Evolutionary conservation across 2,329 filamentous ascomycete genomes (phyloP).

Genomic region (Pseudopyricularia javanii): DNA sequence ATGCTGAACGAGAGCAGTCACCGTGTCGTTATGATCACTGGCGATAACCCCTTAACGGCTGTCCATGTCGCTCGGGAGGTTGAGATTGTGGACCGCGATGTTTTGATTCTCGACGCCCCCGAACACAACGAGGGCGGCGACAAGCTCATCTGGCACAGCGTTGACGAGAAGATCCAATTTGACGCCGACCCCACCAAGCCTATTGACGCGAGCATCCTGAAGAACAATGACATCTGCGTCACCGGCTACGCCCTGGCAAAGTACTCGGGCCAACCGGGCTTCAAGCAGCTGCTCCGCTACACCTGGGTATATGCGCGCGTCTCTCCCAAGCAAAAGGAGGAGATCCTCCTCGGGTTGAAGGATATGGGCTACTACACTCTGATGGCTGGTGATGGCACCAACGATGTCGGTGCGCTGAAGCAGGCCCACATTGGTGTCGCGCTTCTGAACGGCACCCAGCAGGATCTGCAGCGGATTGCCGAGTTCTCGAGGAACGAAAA

Average conservation of each 20-base stretch:
- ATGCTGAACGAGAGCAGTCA: constrained; percentile 99
- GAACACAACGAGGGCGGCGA: constrained; percentile 74
- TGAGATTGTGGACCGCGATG: constrained; percentile 93
- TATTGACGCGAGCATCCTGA: constrained; percentile 69
- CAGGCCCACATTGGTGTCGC: constrained; percentile 96
- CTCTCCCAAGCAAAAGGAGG: constrained; percentile 97
- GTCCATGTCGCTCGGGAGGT: constrained; percentile 92
- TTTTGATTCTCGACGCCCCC: constrained; percentile 87
- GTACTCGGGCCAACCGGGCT: constrained; percentile 69
- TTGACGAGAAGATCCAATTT: constrained; percentile 80
- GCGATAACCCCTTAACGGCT: constrained; percentile 92
- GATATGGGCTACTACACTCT: constrained; percentile 95
- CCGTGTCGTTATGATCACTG: constrained; percentile 97
- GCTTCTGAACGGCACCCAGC: constrained; percentile 83
- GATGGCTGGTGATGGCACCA: constrained; percentile 97
- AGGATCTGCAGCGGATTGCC: constrained; percentile 82
- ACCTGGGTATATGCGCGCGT: constrained; percentile 98
- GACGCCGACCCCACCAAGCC: constrained; percentile 73
- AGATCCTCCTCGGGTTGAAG: constrained; percentile 92
- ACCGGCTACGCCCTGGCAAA: constrained; percentile 89
- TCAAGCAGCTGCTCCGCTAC: constrained; percentile 68
- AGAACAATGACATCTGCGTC: constrained; percentile 83
- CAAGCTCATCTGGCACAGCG: constrained; percentile 83
- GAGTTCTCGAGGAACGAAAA: constrained; percentile 90
- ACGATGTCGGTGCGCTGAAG: constrained; percentile 94